Evolutionary conservation across 2,329 filamentous ascomycete species (phyloP).

Genomic region (Lecanicillium sp.): DNA sequence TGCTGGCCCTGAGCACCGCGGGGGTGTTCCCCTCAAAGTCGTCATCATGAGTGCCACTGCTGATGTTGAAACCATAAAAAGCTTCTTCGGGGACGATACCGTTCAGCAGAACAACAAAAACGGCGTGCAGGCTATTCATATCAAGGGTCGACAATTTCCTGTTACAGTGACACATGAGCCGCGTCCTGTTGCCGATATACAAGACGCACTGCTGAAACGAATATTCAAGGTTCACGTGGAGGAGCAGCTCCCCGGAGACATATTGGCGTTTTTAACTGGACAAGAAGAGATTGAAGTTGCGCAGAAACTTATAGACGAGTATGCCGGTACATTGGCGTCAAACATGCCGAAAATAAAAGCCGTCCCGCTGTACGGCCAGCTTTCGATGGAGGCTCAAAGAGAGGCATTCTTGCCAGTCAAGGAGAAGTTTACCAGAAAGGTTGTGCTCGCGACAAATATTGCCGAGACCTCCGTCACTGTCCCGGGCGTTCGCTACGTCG

Average conservation of each 20-base stretch:
- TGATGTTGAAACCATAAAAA: constrained; percentile 69
- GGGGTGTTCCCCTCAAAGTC: constrained; percentile 73
- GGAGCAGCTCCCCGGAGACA: constrained; percentile 87
- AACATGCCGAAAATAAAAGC: constrained; percentile 66
- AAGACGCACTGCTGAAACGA: constrained; percentile 71
- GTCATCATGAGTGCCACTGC: constrained; percentile 97
- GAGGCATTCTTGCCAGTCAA: constrained; percentile 72
- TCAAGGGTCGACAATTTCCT: constrained; percentile 81
- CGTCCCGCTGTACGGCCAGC: constrained; percentile 80
- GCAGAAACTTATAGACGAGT: constrained; percentile 74
- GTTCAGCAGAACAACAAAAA: constrained; percentile 11
- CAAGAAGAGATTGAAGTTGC: constrained; percentile 87
- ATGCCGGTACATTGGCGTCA: constrained; percentile 62
- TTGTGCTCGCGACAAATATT: constrained; percentile 92
- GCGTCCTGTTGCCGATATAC: constrained; percentile 69
- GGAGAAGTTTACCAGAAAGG: constrained; percentile 68
- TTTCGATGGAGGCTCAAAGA: constrained; percentile 81
- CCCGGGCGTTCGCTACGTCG: constrained; percentile 81
- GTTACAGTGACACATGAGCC: constrained; percentile 72
- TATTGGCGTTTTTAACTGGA: constrained; percentile 85
- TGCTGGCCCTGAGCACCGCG: constrained; percentile 54
- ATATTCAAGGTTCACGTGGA: constrained; percentile 83
- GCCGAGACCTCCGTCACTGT: constrained; percentile 98
- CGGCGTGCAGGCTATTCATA: constrained; percentile 45
- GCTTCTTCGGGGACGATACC: constrained; percentile 55